A percentile compares a stretch with the other conserved stretches of the same genome.
Conservation (phyloP, 495 filamentous ascomycete genomes). For the Terfezia boudieri region DNA sequence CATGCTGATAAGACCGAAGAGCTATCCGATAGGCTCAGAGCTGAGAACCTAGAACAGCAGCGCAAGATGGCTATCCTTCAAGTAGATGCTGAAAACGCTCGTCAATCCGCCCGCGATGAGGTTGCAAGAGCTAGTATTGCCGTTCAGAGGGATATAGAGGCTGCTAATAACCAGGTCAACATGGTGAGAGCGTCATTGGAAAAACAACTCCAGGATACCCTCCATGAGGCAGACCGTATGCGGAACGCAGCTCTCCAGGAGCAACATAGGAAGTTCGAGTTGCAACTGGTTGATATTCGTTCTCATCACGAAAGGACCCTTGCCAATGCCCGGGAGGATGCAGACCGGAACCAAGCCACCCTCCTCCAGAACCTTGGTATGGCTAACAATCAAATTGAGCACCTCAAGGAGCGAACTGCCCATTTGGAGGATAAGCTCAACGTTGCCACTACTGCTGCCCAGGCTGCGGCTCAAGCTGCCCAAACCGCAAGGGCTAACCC, state of each 20-base stretch:
- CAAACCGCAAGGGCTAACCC: slow-evolving; percentile 36
- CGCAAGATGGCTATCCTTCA: slow-evolving; percentile 6
- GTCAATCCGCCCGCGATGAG: slow-evolving; percentile 51
- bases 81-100: slow-evolving; percentile 15
- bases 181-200: slow-evolving; percentile 33
- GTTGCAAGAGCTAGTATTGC: slow-evolving; percentile 52
- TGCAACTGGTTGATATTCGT: slow-evolving; percentile 39
- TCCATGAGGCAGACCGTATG: slow-evolving; percentile 30
- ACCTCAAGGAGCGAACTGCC: slow-evolving; percentile 56
- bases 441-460: slow-evolving; percentile 73
- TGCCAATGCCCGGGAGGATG: slow-evolving; percentile 47
- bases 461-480: slow-evolving; percentile 65
- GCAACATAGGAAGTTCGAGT: slow-evolving; percentile 45
- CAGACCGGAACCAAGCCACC: slow-evolving; percentile 42
- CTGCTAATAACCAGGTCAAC: slow-evolving; percentile 62
- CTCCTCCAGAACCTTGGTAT: slow-evolving; percentile 49
- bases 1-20: slow-evolving; percentile 9
- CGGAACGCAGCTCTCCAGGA: slow-evolving; percentile 45
- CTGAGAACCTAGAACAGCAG: slow-evolving; percentile 9
- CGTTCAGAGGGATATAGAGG: slow-evolving; percentile 60
- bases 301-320: slow-evolving; percentile 54
- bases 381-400: slow-evolving; percentile 53
- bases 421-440: slow-evolving; percentile 78
- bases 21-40: slow-evolving; percentile 5
- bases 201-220: background rate